Base-by-base conservation (phyloP, 129 eudicot genomes). In the Silybum marianum region DNA sequence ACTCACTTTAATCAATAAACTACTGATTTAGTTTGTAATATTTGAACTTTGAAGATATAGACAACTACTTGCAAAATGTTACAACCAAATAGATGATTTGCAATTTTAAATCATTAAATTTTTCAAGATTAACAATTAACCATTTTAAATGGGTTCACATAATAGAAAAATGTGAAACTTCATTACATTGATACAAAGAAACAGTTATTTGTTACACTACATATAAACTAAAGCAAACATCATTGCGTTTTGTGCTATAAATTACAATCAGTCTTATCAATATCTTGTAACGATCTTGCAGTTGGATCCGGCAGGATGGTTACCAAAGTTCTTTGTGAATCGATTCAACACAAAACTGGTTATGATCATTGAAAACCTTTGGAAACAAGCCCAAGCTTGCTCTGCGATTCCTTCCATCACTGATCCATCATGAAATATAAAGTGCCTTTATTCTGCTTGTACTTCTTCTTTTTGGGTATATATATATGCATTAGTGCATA, bases 271-370 rank as follows among this genome's bases (percentile, higher is more conserved):
- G 16, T 34, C 14, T 62, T 22, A 38, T 22, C 8, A 18, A 39
- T 24, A 21, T 73, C 28, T 74, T 38, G 58, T 66, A 36, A 32
- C 10, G 30, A 18, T 34, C 8, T 14, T 76, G 71, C 94, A 95
- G 98, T 83, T 95, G 91, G 97, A 95, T 82, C 98, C 98, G 71
- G 98, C 98, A 21, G 98, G 98, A 86, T 95, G 98, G 98, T 82
- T 95, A 78, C 98, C 97, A 9, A 95, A 92, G 84, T 95, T 88
- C 96, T 95, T 95, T 76, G 98, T 95, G 90, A 95, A 95, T 89
- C 92, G 98, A 23, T 87, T 95, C 82, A 95, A 92, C 81, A 95
- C 98, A 16, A 95, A 90, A 81, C 86, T 95, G 86, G 98, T 95
- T 73, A 95, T 95, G 98, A 95, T 92, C 72, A 95, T 95, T 88